Conservation (phyloP, 345 rosid genomes). For the Mangifera indica region DNA sequence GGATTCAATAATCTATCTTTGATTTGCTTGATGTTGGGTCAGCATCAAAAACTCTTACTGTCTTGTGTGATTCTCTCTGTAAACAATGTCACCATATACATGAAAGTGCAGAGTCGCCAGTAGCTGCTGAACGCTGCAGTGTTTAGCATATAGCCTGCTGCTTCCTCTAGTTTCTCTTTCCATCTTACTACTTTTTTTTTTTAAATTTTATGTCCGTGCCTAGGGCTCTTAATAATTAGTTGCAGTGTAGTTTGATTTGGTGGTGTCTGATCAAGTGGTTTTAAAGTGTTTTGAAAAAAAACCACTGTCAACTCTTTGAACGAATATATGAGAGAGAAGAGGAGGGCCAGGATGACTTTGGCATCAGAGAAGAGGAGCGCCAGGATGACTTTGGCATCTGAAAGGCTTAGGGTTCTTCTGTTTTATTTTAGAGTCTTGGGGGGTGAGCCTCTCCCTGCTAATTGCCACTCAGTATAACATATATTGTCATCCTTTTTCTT, state of each 20-base stretch:
- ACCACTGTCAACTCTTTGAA: conserved; percentile 41
- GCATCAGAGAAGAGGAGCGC: no score
- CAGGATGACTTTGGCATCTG: conserved; percentile 27
- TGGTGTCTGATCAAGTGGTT: conserved; percentile 58
- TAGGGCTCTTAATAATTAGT: conserved; percentile 47
- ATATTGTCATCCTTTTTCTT: conserved; percentile 5
- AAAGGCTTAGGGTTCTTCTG: conserved; percentile 30
- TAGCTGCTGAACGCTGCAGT: conserved; percentile 23
- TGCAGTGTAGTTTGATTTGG: conserved; percentile 48
- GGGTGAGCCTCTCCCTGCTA: conserved; percentile 37
- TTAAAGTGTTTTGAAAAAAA: conserved; percentile 48
- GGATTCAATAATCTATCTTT: conserved; percentile 30
- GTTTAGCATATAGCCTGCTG: conserved; percentile 9
- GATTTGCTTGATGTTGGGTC: conserved; percentile 50
- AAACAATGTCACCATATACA: conserved; percentile 27
- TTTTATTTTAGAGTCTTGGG: conserved; percentile 29
- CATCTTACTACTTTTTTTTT: background rate
- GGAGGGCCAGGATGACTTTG: conserved; percentile 10
- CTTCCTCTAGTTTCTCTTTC: conserved; percentile 9
- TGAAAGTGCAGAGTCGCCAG: conserved; percentile 25
- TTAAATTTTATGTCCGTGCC: conserved; percentile 1
- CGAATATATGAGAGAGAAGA: conserved; percentile 11
- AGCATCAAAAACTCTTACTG: conserved; percentile 38
- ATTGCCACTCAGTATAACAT: conserved; percentile 17
- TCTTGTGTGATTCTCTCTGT: conserved; percentile 26